Evolutionary conservation across 73 alveolate genomes (phyloP).

Genomic region (Symbiodinium pilosum): DNA sequence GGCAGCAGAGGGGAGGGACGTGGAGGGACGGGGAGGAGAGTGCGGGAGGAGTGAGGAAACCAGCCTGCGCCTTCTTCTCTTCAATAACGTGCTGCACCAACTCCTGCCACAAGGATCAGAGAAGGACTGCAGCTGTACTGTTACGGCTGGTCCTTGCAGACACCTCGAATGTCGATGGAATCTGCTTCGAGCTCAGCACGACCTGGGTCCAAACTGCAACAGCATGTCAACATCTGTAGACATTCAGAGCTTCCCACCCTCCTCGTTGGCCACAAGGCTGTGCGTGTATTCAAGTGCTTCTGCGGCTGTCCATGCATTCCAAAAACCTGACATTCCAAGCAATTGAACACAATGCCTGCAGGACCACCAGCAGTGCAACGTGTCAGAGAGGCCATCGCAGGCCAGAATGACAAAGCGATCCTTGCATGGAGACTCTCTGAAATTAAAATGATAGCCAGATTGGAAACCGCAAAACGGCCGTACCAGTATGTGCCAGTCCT

Average conservation of each 20-base stretch:
- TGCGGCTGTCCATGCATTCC: slow-evolving; percentile 95
- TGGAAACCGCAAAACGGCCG: neutral
- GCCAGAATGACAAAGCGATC: slow-evolving; percentile 84
- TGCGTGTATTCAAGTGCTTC: slow-evolving; percentile 80
- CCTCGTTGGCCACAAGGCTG: slow-evolving; percentile 87
- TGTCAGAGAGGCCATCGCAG: slow-evolving; percentile 44
- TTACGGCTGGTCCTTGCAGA: neutral
- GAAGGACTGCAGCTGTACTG: neutral
- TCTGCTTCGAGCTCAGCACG: slow-evolving; percentile 44
- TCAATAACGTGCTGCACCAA: slow-evolving; percentile 74
- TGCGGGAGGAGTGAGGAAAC: neutral
- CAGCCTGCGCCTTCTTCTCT: slow-evolving; percentile 69
- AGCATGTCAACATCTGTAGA: neutral
- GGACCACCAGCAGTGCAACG: neutral
- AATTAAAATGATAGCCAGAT: neutral
- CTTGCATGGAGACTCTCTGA: neutral
- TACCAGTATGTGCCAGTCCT: neutral
- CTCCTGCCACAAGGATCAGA: neutral
- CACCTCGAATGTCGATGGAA: slow-evolving; percentile 85
- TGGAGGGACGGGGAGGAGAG: neutral
- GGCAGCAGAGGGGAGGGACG: neutral
- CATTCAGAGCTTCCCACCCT: slow-evolving; percentile 22
- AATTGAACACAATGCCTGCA: no score
- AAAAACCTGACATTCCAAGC: neutral
- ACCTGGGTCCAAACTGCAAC: neutral